A percentile compares a stretch with the other conserved stretches of the same genome.
Conservation (phyloP, 73 alveolate species). For the Paramecium primaurelia region DNA sequence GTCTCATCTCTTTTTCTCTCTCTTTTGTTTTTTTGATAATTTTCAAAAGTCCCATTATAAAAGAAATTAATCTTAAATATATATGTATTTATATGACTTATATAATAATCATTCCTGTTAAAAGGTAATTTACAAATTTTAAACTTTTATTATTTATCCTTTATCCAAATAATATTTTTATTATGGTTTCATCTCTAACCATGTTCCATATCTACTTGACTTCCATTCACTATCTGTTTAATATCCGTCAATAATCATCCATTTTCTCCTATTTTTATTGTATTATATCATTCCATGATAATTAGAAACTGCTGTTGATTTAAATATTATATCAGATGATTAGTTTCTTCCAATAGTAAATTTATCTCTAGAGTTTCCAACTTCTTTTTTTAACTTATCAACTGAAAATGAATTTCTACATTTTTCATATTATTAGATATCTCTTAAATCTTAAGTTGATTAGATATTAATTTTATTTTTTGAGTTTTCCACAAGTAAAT, state of each 20-base stretch:
- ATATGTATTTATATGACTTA: neutral
- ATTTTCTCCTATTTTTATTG: neutral
- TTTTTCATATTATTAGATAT: too few relatives aligned
- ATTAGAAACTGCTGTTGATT: neutral
- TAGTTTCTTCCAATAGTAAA: neutral
- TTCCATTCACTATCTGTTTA: too few relatives aligned
- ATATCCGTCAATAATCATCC: neutral
- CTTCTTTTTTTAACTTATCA: too few relatives aligned
- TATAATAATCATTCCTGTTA: neutral
- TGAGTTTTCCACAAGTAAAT: neutral
- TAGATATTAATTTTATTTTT: too few relatives aligned
- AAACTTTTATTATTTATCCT: neutral
- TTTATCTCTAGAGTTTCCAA: neutral
- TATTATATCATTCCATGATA: neutral
- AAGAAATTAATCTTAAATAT: neutral
- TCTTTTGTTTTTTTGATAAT: constrained; percentile 88
- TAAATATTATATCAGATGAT: neutral
- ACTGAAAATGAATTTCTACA: too few relatives aligned
- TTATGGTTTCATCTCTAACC: neutral
- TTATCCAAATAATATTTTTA: neutral
- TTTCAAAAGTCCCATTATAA: constrained; percentile 88
- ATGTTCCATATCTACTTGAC: neutral
- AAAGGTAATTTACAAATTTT: neutral
- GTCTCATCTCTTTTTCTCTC: constrained; percentile 92
- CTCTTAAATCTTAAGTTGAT: too few relatives aligned